A percentile compares a stretch with the other conserved stretches of the same genome.
Conservation (phyloP, 2,329 filamentous ascomycete species). For the Lachnellula arida region DNA sequence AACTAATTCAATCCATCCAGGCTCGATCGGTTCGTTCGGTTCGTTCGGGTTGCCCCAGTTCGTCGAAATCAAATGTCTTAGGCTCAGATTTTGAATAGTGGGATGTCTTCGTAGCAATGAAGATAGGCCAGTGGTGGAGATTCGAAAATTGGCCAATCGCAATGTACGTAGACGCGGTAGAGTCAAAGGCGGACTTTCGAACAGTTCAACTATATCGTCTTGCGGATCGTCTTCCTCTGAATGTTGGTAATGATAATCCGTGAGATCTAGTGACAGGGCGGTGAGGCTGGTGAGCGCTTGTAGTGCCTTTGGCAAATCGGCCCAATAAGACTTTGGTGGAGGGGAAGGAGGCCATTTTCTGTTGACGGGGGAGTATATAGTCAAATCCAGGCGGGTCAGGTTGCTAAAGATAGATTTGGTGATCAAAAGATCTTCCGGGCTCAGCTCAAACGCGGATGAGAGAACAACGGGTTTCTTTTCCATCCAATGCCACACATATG, state of each 20-base stretch:
- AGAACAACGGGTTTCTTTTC: conserved; percentile 1
- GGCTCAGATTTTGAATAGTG: background rate
- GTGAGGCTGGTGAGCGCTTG: background rate
- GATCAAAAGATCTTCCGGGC: background rate
- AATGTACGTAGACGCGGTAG: background rate
- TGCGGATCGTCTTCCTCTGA: background rate
- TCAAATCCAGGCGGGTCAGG: conserved; percentile 3
- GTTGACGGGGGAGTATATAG: background rate
- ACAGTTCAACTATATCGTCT: conserved; percentile 3
- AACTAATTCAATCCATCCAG: background rate
- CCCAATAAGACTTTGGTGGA: conserved; percentile 2
- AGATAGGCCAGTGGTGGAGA: background rate
- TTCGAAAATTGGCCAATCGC: background rate
- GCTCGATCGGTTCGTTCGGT: background rate
- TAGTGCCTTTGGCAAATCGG: conserved; percentile 1
- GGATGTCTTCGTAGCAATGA: background rate
- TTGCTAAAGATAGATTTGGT: conserved; percentile 3
- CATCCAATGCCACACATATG: background rate
- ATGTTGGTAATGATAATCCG: background rate
- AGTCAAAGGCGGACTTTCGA: background rate
- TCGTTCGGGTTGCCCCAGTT: background rate
- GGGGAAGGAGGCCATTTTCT: background rate
- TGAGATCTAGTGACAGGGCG: conserved; percentile 2
- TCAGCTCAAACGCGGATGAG: background rate
- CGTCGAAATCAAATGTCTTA: background rate